phyloP scores from a whole-genome alignment of 163 green algal species.

The Chloromonas sp. region DNA sequence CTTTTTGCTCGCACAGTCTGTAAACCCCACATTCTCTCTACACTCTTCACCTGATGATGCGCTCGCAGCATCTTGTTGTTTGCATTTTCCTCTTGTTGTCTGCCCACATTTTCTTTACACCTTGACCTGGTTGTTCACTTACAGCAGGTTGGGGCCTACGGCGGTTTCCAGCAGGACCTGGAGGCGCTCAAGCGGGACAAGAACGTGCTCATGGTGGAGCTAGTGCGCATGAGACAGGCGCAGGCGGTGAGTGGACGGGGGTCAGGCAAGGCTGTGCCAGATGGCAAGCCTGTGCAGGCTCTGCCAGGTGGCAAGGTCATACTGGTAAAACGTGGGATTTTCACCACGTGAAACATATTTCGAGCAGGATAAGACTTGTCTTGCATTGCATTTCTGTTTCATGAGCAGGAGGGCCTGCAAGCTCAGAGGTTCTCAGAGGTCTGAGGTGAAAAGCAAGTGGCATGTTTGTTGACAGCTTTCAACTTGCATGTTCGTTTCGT shows the following conservation, averaged over 20 bases:
- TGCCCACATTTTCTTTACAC: no score
- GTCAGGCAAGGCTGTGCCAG: neutral
- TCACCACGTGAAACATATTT: neutral
- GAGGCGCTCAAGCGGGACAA: conserved; percentile 87
- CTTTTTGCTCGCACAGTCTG: no score
- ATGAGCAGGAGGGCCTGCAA: neutral
- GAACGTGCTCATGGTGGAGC: conserved; percentile 82
- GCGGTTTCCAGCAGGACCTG: conserved; percentile 78
- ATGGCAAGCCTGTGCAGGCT: neutral
- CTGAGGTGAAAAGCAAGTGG: no score
- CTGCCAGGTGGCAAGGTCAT: neutral
- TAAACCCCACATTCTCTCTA: no score
- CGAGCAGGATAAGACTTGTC: neutral
- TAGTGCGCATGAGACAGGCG: conserved; percentile 77
- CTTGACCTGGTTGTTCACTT: neutral
- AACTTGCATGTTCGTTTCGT: neutral
- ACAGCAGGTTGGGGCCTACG: conserved; percentile 71
- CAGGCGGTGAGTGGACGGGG: conserved; percentile 48
- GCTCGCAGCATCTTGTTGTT: no score
- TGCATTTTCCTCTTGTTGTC: no score
- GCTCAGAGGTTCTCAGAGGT: no score
- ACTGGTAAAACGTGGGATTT: neutral
- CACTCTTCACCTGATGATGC: no score
- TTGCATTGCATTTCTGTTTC: neutral
- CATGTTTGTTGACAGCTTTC: no score